Conservation (phyloP, 2,329 filamentous ascomycete species). For the Arthrobotrys sinensis region DNA sequence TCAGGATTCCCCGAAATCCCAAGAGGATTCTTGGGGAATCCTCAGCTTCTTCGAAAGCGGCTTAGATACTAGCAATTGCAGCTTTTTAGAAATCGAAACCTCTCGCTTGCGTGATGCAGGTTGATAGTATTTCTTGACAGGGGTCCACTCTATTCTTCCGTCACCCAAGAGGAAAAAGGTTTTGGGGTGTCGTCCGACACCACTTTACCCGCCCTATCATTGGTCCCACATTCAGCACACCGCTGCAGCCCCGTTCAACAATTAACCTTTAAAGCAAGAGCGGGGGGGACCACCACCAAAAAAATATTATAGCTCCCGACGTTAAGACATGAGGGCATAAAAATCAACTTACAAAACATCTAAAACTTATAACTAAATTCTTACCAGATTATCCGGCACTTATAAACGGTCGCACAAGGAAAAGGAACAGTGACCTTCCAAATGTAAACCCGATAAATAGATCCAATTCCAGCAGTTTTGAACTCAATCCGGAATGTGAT, state of each 20-base stretch:
- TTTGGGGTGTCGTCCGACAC: constrained; percentile 23
- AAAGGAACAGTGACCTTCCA: constrained; percentile 19
- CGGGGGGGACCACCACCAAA: neutral
- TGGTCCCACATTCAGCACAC: constrained; percentile 4
- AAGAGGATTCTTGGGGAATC: neutral
- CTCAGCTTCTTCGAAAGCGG: constrained; percentile 2
- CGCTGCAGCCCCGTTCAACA: neutral
- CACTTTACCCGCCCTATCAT: constrained; percentile 17
- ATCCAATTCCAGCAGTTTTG: too few species aligned
- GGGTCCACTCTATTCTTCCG: constrained; percentile 19
- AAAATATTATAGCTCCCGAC: neutral
- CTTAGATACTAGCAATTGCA: constrained; percentile 7
- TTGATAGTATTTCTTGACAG: constrained; percentile 1
- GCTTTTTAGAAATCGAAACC: neutral
- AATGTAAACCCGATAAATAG: neutral
- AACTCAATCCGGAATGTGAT: neutral
- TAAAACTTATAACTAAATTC: neutral
- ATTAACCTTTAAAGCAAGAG: neutral
- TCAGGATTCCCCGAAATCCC: neutral
- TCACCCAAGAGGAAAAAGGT: neutral
- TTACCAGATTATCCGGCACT: neutral
- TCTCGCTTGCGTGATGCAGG: constrained; percentile 26
- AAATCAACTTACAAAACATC: neutral
- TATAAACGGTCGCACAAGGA: neutral
- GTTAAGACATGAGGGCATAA: neutral